These are phyloP conservation scores for Coemansia sp. DNA, from an alignment of 192 early-diverging fungal species.

Conservation along the genomic window DNA sequence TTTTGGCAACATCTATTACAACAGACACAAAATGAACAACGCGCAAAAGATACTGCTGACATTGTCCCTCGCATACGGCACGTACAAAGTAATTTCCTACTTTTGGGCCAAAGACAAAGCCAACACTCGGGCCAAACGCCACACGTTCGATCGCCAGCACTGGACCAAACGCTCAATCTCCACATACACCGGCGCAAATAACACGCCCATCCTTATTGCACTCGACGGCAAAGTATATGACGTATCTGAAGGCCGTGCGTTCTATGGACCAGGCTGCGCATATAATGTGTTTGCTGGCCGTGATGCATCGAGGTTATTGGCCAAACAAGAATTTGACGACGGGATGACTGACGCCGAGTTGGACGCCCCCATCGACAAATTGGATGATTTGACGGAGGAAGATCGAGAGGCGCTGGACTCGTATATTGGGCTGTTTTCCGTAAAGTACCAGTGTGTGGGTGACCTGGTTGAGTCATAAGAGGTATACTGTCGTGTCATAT, in stretches of 20 bases:
- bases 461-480: constrained; percentile 57
- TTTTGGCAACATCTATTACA: too few species aligned
- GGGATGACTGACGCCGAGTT: constrained; percentile 66
- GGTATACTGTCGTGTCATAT: too few species aligned
- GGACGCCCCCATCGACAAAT: constrained; percentile 72
- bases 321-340: constrained; percentile 87
- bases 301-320: constrained; percentile 89
- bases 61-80: constrained; percentile 13
- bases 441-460: constrained; percentile 79
- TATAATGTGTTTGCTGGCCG: constrained; percentile 95
- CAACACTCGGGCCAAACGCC: constrained; percentile 19
- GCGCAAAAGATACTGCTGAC: too few species aligned
- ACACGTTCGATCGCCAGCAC: constrained; percentile 8
- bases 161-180: constrained; percentile 52
- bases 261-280: constrained; percentile 86
- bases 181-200: constrained; percentile 16
- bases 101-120: constrained; percentile 34
- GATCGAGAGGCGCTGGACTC: constrained; percentile 73
- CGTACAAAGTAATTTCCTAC: constrained; percentile 7
- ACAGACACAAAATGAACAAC: too few species aligned
- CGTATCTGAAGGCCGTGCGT: constrained; percentile 78
- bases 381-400: constrained; percentile 72
- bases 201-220: constrained; percentile 71
- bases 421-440: constrained; percentile 74
- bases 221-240: constrained; percentile 89